Base-by-base conservation (phyloP, 176 grass and related monocot species). In the Eleusine indica region DNA sequence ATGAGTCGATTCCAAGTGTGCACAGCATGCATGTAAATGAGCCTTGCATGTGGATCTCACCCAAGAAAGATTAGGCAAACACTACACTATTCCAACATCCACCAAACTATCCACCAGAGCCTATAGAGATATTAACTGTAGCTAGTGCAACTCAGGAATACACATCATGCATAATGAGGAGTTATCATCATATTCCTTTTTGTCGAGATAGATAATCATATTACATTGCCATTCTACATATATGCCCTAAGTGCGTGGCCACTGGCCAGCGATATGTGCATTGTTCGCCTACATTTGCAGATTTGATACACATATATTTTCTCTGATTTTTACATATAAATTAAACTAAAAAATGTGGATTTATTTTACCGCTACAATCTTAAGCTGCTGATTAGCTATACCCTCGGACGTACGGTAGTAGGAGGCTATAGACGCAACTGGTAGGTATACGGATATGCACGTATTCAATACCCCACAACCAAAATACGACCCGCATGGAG, bases 81-180 rank as follows among this genome's bases (percentile, higher is more conserved):
- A 1, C 7, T 2, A 11, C 18, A 1, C 3, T 32, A 3, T 47
- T 66, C 46, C 62, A 79, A 67, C 77, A 53, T 18, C 77, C 77
- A 68, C 63, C 77, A 49, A 79, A 79, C 44, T 62, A 25, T 52
- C 77, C 63, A 22, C 46, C 15, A 52, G 62, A 63, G 6, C 32
- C 69, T 3, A 17, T 13, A 49, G 25, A 49, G 22, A 73, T 19
- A 56, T 80, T 79, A n/a, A 70, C 32, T 28, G 77, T 39, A 35
- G 70, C 66, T 53, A 9, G 71, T 85, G 82, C 65, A 89, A 76
- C 65, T 28, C 76, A 47, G 44, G 42, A 44, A 44, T 44, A 44
- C 42, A 44, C 42, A 44, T 1, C 42, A 44, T 44, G 42, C 42
- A 44, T 44, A 44, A 44, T 8, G 7, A 44, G 7, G 6, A 8